Evolutionary conservation across 2,329 filamentous ascomycete species (phyloP).

Genomic region (Tolypocladium sp.): DNA sequence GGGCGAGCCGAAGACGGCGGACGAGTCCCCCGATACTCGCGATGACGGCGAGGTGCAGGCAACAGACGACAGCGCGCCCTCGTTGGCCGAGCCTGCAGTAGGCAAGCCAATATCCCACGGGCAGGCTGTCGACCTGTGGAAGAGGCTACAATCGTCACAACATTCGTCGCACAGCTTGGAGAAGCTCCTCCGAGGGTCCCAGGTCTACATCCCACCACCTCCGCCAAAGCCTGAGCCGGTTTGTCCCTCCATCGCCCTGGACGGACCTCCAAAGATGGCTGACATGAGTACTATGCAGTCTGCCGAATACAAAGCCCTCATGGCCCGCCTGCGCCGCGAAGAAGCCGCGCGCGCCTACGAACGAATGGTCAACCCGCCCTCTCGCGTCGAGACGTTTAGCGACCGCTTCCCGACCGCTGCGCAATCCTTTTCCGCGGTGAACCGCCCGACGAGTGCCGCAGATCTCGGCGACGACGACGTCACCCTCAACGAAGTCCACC

Average conservation of each 20-base stretch:
- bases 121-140: conserved; percentile 58
- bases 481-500: conserved; percentile 63
- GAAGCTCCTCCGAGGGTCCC: conserved; percentile 60
- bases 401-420: conserved; percentile 48
- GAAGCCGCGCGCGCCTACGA: conserved; percentile 78
- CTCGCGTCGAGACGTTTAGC: conserved; percentile 47
- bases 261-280: neutral
- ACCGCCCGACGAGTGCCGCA: conserved; percentile 33
- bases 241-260: conserved; percentile 18
- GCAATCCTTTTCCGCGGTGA: conserved; percentile 46
- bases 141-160: conserved; percentile 30
- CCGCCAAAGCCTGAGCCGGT: conserved; percentile 71
- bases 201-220: conserved; percentile 70
- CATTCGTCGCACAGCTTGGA: conserved; percentile 47
- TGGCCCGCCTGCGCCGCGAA: conserved; percentile 73
- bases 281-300: conserved; percentile 37
- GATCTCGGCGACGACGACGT: conserved; percentile 53
- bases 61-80: conserved; percentile 31
- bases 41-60: conserved; percentile 8
- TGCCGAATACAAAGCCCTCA: conserved; percentile 75
- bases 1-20: conserved; percentile 1
- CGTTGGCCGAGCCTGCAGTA: conserved; percentile 37
- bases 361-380: conserved; percentile 60
- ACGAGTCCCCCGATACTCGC: conserved; percentile 5
- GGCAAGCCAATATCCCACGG: conserved; percentile 64